Evolutionary conservation across 2,329 filamentous ascomycete genomes (phyloP).

Genomic region (Didymella pomorum): DNA sequence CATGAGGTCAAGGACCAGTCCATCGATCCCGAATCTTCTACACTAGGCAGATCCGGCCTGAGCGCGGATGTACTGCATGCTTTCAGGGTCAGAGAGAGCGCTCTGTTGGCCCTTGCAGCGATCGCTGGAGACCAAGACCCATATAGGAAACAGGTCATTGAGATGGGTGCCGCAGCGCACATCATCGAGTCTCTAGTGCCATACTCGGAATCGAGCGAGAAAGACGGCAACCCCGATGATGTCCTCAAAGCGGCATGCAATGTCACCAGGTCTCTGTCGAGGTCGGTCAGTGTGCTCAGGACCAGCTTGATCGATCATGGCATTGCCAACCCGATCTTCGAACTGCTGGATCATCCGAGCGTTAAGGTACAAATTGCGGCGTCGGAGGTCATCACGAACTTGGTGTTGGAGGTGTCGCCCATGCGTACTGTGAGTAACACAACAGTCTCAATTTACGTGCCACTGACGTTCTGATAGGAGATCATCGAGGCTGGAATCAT

Average conservation of each 20-base stretch:
- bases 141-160: conserved; percentile 81
- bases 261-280: conserved; percentile 79
- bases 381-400: conserved; percentile 82
- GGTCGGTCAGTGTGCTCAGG: conserved; percentile 83
- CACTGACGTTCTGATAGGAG: conserved; percentile 52
- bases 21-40: conserved; percentile 45
- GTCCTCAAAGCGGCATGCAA: conserved; percentile 88
- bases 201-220: conserved; percentile 55
- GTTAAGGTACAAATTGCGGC: conserved; percentile 85
- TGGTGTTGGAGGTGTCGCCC: conserved; percentile 88
- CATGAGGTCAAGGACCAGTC: conserved; percentile 35
- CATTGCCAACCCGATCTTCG: conserved; percentile 78
- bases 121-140: conserved; percentile 82
- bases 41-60: conserved; percentile 43
- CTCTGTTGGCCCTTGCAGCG: conserved; percentile 81
- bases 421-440: conserved; percentile 78
- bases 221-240: conserved; percentile 77
- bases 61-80: conserved; percentile 69
- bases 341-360: conserved; percentile 76
- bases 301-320: conserved; percentile 88
- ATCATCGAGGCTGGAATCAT: conserved; percentile 78
- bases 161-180: conserved; percentile 80
- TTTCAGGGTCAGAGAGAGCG: conserved; percentile 77
- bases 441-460: no score
- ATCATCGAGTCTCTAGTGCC: conserved; percentile 83